Percentiles rank a stretch among this genome's conserved stretches.
These are phyloP conservation scores for Hypoxylon lienhwacheense DNA, from an alignment of 495 filamentous ascomycete species.

Conservation along the genomic window DNA sequence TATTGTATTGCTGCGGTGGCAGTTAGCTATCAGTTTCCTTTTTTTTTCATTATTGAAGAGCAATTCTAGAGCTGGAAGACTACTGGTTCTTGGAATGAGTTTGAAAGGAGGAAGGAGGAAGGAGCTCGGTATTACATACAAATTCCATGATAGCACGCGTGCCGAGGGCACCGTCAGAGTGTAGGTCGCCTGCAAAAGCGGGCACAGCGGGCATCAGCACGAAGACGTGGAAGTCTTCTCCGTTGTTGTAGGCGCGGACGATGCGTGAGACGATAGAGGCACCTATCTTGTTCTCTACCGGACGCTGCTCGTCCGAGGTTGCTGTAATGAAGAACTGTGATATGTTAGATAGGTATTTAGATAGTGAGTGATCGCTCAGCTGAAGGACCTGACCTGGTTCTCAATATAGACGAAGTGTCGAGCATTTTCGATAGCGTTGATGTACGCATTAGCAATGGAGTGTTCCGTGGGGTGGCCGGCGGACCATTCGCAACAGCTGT, in stretches of 20 bases:
- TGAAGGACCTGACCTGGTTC: constrained; percentile 63
- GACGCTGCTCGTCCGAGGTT: constrained; percentile 71
- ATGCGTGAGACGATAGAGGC: constrained; percentile 87
- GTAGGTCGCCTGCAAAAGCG: constrained; percentile 86
- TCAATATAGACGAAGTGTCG: constrained; percentile 92
- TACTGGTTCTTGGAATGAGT: background rate
- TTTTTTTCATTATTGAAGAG: no score
- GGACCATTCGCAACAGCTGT: constrained; percentile 73
- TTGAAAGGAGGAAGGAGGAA: background rate
- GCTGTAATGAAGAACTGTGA: constrained; percentile 88
- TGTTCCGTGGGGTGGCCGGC: constrained; percentile 71
- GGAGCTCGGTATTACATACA: constrained; percentile 7
- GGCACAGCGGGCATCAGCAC: constrained; percentile 88
- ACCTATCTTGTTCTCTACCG: constrained; percentile 85
- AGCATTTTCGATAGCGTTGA: constrained; percentile 75
- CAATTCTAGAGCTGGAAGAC: background rate
- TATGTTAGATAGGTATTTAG: constrained; percentile 12
- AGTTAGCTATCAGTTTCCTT: background rate
- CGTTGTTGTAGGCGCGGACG: constrained; percentile 68
- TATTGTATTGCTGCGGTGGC: constrained; percentile 64
- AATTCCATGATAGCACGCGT: constrained; percentile 97
- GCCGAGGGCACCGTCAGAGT: constrained; percentile 74
- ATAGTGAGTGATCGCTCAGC: background rate
- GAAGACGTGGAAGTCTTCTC: constrained; percentile 79
- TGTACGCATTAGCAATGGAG: constrained; percentile 88